A percentile compares a stretch with the other conserved stretches of the same genome.
phyloP scores from a whole-genome alignment of 1,284 basidiomycete species.

The Cryptococcus sp. region DNA sequence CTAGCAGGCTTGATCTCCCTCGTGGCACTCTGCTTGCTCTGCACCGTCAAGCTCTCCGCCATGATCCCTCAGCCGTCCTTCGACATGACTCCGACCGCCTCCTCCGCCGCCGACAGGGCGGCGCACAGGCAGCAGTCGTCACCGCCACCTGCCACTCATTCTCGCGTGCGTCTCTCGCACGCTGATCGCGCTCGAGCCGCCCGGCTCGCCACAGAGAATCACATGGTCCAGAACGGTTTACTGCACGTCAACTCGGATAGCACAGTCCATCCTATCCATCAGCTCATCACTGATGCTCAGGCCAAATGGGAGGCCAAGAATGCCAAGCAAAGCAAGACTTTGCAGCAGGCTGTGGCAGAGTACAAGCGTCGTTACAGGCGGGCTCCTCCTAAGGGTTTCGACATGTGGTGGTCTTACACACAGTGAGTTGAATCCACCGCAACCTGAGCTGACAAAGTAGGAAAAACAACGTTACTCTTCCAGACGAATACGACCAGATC shows the following conservation, averaged over 20 bases:
- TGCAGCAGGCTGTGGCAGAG: conserved; percentile 70
- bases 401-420: conserved; percentile 65
- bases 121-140: too few species aligned
- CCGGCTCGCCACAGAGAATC: too few species aligned
- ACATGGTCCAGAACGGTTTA: conserved; percentile 15
- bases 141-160: too few species aligned
- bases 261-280: conserved; percentile 58
- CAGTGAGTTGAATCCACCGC: too few species aligned
- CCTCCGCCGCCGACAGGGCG: too few species aligned
- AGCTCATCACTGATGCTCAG: conserved; percentile 59
- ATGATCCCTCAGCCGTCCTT: too few species aligned
- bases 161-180: too few species aligned
- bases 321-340: conserved; percentile 69
- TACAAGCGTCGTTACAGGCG: conserved; percentile 74
- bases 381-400: conserved; percentile 80
- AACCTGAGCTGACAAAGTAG: conserved; percentile 9
- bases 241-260: conserved; percentile 23
- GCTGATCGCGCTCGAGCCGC: too few species aligned
- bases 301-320: conserved; percentile 61
- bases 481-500: conserved; percentile 48
- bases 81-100: too few species aligned
- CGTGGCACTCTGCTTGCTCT: too few species aligned
- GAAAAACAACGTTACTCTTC: conserved; percentile 56
- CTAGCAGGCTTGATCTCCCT: too few species aligned
- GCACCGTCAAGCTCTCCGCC: too few species aligned